phyloP scores from a whole-genome alignment of 305 asterid species.

The Fraxinus latifolia region DNA sequence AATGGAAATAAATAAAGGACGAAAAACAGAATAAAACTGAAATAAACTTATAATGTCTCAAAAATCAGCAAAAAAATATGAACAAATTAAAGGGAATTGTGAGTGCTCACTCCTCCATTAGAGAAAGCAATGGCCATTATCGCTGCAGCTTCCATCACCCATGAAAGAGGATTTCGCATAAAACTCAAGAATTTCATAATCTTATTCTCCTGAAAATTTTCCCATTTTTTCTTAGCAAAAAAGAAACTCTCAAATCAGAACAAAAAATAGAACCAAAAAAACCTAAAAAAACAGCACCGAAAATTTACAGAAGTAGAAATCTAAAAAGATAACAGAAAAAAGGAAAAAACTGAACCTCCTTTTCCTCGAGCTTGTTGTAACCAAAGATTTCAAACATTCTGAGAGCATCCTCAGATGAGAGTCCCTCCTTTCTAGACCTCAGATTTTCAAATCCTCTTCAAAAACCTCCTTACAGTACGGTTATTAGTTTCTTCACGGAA shows the following conservation, averaged over 20 bases:
- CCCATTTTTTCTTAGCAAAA: not conserved
- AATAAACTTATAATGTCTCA: not conserved
- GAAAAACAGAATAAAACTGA: not conserved
- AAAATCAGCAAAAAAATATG: not conserved
- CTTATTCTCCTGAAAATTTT: constrained; percentile 48
- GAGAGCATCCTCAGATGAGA: constrained; percentile 46
- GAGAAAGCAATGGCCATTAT: constrained; percentile 64
- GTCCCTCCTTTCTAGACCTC: constrained; percentile 52
- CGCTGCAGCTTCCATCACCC: constrained; percentile 79
- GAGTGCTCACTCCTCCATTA: constrained; percentile 53
- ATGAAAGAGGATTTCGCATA: constrained; percentile 70
- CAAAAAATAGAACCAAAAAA: not conserved
- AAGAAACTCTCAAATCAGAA: not conserved
- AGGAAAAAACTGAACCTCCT: constrained; percentile 35
- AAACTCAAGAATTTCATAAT: constrained; percentile 57
- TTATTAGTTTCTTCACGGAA: not conserved
- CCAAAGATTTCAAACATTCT: constrained; percentile 59
- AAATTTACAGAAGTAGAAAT: not conserved
- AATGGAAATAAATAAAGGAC: not conserved
- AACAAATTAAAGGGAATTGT: not conserved
- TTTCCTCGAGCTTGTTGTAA: constrained; percentile 66
- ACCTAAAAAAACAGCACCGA: not conserved
- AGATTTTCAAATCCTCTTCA: constrained; percentile 36
- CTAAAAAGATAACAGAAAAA: not conserved
- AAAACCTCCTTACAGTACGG: constrained; percentile 43